Conservation (phyloP, 805 yeast species). For the Zygotorulaspora sp. region DNA sequence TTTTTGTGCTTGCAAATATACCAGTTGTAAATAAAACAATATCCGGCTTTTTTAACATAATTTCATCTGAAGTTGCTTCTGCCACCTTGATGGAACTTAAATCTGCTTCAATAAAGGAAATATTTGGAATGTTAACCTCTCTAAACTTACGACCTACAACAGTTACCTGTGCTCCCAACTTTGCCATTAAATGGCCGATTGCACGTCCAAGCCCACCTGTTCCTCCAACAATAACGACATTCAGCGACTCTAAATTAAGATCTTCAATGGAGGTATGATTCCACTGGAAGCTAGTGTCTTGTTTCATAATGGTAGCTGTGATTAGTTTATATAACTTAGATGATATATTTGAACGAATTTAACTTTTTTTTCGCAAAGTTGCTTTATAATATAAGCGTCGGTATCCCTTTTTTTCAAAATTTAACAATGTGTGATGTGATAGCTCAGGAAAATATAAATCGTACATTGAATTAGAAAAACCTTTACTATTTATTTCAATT, state of each 20-base stretch:
- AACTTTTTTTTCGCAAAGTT: too few species aligned
- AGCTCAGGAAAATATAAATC: too few species aligned
- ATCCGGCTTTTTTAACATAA: conserved; percentile 25
- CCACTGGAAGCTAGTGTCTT: conserved; percentile 8
- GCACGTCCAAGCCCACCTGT: conserved; percentile 41
- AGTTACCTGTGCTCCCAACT: conserved; percentile 33
- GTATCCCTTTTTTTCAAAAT: too few species aligned
- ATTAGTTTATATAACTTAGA: too few species aligned
- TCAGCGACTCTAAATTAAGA: conserved; percentile 9
- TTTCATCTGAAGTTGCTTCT: conserved; percentile 21
- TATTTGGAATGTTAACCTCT: conserved; percentile 26
- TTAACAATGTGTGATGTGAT: too few species aligned
- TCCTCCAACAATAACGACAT: conserved; percentile 37
- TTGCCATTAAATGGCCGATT: conserved; percentile 26
- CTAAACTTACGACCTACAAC: conserved; percentile 38
- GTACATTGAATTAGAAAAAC: too few species aligned
- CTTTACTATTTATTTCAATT: too few species aligned
- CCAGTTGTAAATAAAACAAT: conserved; percentile 39
- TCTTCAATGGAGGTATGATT: conserved; percentile 1
- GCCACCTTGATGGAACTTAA: conserved; percentile 32
- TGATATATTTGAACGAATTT: too few species aligned
- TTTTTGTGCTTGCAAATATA: conserved; percentile 34
- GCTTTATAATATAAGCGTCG: too few species aligned
- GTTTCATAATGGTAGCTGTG: too few species aligned
- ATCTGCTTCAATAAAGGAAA: conserved; percentile 35